Evolutionary conservation across 805 yeast genomes (phyloP), one percentile per base, ranked within the genome.

Genomic region (Huiozyma naganishii): DNA sequence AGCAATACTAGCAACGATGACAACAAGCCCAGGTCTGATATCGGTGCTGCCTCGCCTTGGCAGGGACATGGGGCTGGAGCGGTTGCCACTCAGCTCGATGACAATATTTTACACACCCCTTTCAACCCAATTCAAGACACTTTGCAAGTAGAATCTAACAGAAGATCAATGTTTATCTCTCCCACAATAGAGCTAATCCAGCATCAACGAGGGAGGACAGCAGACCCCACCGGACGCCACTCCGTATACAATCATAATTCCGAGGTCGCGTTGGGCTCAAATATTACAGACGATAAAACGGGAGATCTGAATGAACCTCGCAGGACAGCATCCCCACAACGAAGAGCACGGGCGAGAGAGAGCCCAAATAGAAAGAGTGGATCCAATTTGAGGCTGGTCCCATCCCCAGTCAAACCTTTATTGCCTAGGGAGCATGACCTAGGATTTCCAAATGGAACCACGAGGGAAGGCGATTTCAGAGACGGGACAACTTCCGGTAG

Each of bases 161-260:
- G 66, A 48, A 59, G 57, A 44, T 64, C 67, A 2, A 70, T 80
- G 73, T 85, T 81, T 61, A 75, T 83, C 42, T 83, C 92, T 3
- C 95, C 95, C 32, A 85, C 94, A 1, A 80, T 79, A 12, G 87
- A 83, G 53, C 81, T 80, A 12, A 73, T 79, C 74, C 68, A 68
- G 44, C 73, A 71, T 52, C 33, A 30, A 5, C 10, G 37, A 34
- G 17, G 12, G 12, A 34, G 37, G 5, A 13, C 12, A 5, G 3
- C 37, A 11, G 12, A 34, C 9, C 23, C 23, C 23, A 4, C 4
- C 23, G 23, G 23, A 2, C 23, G 23, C 23, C 23, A 17, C 23
- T 17, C 23, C 23, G 12, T 34, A 11, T 34, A 11, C 12, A 11
- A 8, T 8, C 10, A n/a, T 34, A 11, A 34, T 7, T 8, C 9